Evolutionary conservation across 2,329 filamentous ascomycete genomes (phyloP).

Genomic region (Botrytis fragariae): DNA sequence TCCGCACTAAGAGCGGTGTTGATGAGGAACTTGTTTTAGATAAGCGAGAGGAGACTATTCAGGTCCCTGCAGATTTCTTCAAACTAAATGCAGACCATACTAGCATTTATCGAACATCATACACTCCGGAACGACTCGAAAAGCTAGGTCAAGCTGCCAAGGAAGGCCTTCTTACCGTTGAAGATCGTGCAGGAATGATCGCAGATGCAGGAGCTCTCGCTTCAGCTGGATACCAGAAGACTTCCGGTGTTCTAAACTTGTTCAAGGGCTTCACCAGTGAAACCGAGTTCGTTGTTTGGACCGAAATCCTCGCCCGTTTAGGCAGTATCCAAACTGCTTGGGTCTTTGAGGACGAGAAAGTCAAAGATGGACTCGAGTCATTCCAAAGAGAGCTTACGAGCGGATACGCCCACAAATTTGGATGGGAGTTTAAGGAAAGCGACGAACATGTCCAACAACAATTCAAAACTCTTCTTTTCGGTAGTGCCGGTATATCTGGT

Average conservation of each 20-base stretch:
- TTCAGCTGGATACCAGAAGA: constrained; percentile 88
- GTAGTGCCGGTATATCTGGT: constrained; percentile 74
- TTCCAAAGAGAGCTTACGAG: constrained; percentile 80
- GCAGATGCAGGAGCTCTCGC: constrained; percentile 88
- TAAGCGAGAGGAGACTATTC: constrained; percentile 72
- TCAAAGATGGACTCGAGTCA: constrained; percentile 72
- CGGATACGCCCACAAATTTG: constrained; percentile 78
- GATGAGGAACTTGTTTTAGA: constrained; percentile 70
- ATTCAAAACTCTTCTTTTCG: constrained; percentile 91
- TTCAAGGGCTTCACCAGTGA: constrained; percentile 84
- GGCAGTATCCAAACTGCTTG: constrained; percentile 78
- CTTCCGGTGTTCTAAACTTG: constrained; percentile 80
- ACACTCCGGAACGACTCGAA: constrained; percentile 75
- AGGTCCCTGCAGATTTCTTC: constrained; percentile 83
- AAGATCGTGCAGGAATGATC: constrained; percentile 93
- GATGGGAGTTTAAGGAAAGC: constrained; percentile 80
- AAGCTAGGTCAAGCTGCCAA: constrained; percentile 89
- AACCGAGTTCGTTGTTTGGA: constrained; percentile 91
- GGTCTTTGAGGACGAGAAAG: constrained; percentile 77
- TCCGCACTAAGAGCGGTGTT: constrained; percentile 80
- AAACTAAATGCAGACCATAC: constrained; percentile 96
- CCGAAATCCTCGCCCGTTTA: constrained; percentile 79
- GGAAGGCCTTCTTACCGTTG: constrained; percentile 73
- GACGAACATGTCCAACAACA: constrained; percentile 91
- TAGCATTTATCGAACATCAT: constrained; percentile 86